These are phyloP conservation scores for Lodderomyces metapsilosis DNA, from an alignment of 1,139 yeast genomes.

Conservation along the genomic window DNA sequence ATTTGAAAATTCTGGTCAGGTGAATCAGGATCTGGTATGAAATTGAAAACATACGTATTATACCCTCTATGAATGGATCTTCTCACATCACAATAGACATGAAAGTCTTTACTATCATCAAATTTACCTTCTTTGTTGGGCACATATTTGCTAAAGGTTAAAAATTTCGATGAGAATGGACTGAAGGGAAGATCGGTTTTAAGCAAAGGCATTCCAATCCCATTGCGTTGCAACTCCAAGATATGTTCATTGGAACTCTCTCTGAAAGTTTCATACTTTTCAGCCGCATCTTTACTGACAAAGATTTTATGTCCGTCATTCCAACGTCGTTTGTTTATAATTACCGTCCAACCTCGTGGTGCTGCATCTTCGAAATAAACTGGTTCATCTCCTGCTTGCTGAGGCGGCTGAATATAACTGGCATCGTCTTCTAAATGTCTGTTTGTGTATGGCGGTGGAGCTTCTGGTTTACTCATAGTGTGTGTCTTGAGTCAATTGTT, in stretches of 20 bases:
- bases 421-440: too few species aligned
- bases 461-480: conserved; percentile 3
- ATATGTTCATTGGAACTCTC: conserved; percentile 7
- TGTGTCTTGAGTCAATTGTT: neutral
- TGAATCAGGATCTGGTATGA: conserved; percentile 12
- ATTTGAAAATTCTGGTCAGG: conserved; percentile 9
- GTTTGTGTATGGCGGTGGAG: conserved; percentile 8
- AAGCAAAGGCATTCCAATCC: conserved; percentile 14
- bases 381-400: conserved; percentile 6
- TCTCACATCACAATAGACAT: conserved; percentile 12
- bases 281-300: conserved; percentile 12
- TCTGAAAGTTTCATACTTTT: conserved; percentile 12
- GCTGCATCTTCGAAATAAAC: conserved; percentile 9
- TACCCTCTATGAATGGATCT: conserved; percentile 11
- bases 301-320: conserved; percentile 13
- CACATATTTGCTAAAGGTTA: conserved; percentile 12
- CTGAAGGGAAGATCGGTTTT: conserved; percentile 9
- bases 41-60: conserved; percentile 11
- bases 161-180: conserved; percentile 9
- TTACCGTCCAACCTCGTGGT: conserved; percentile 11
- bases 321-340: conserved; percentile 12
- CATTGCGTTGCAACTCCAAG: conserved; percentile 10
- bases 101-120: conserved; percentile 12
- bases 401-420: neutral
- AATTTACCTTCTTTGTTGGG: conserved; percentile 12